Base-by-base conservation (phyloP, 495 filamentous ascomycete species). In the Talaromyces stipitatus region DNA sequence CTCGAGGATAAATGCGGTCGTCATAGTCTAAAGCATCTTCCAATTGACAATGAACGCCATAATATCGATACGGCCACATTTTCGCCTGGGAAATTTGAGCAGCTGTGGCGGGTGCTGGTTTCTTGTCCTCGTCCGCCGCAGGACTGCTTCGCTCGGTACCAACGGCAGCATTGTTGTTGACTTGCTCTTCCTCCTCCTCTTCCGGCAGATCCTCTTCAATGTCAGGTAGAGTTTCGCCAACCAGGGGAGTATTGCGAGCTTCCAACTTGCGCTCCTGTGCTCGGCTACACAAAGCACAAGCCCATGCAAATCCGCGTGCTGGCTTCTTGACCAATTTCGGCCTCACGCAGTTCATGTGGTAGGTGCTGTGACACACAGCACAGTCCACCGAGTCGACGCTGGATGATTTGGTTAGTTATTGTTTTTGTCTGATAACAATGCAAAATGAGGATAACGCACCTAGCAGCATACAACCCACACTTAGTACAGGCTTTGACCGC, bases 11-110 rank as follows among this genome's bases (percentile, higher is more conserved):
- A 58, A 97, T 97, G 50, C 95, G 88, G 69, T 99, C 94, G 63
- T 99, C 95, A 65, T 95, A 95, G 66, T 99, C 95, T 14, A 99
- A 74, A 3, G 90, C 94, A 77, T 99, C 94, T 72, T 99, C 94
- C 10, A 95, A 88, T 56, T 90, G 85, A 69, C 94, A 97, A 72
- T 99, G 95, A 57, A 96, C 91, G 2, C 94, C 94, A 14, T 97
- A 73, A 65, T 99, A 99, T 55, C 94, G 84, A 70, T 94, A 97
- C 16, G 92, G 94, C 94, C 94, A 99, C 71, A 96, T 81, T 62
- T 86, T 89, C 33, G 91, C 90, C 60, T 96, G 88, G 56, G 91
- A 88, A 30, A 90, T 85, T 67, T 97, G 95, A 66, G 96, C 95
- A 48, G 86, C 84, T 1, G 91, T 97, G 0, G 86, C 90, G 12